Evolutionary conservation across 176 grass and related monocot species (phyloP).

Genomic region (Otatea glauca): DNA sequence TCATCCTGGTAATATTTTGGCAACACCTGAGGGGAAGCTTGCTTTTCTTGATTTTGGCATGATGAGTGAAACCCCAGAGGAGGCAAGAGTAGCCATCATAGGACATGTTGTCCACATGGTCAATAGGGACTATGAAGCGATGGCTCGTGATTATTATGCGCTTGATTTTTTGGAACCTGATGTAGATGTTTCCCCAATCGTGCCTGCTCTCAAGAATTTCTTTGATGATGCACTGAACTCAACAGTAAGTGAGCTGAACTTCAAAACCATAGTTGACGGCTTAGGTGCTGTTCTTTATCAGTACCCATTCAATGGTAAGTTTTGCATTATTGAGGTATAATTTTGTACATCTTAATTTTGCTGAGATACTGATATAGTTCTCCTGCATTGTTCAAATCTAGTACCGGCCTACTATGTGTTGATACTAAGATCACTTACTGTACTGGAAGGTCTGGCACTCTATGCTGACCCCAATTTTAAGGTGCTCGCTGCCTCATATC

Average conservation of each 20-base stretch:
- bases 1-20: constrained; percentile 95
- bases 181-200: constrained; percentile 91
- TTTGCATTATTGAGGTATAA: constrained; percentile 33
- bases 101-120: constrained; percentile 97
- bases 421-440: constrained; percentile 90
- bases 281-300: constrained; percentile 92
- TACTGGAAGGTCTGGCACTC: constrained; percentile 94
- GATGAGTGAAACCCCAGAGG: constrained; percentile 99
- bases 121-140: constrained; percentile 94
- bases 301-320: constrained; percentile 90
- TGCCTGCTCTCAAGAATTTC: constrained; percentile 85
- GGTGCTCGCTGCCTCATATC: constrained; percentile 97
- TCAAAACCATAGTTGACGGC: constrained; percentile 94
- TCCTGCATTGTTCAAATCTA: constrained; percentile 53
- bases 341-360: neutral
- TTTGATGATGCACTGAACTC: constrained; percentile 93
- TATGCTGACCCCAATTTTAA: constrained; percentile 97
- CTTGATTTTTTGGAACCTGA: constrained; percentile 78
- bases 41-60: constrained; percentile 99
- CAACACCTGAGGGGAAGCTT: constrained; percentile 90
- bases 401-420: constrained; percentile 96
- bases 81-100: constrained; percentile 91
- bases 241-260: constrained; percentile 98
- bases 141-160: constrained; percentile 97
- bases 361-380: constrained; percentile 33